Conservation (phyloP, 164 flowering plant genomes). For the Piper longum region DNA sequence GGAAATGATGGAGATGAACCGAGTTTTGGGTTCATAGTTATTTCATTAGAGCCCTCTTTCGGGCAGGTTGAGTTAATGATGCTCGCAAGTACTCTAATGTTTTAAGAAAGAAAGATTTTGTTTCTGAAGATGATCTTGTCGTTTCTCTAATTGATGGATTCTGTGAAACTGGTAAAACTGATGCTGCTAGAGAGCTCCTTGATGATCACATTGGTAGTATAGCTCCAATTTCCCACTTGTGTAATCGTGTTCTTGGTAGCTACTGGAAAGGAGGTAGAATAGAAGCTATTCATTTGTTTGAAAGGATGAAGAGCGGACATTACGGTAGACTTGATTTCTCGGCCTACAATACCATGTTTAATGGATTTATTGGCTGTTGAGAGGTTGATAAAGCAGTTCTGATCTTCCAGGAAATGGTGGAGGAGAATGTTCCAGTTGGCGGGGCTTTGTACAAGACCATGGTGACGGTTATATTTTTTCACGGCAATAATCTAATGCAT, state of each 20-base stretch:
- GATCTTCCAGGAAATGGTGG: constrained; percentile 22
- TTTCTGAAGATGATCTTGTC: constrained; percentile 14
- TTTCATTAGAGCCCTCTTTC: constrained; percentile 27
- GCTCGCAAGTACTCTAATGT: constrained; percentile 23
- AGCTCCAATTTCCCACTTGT: constrained; percentile 6
- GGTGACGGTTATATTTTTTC: constrained; percentile 5
- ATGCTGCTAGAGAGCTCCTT: constrained; percentile 21
- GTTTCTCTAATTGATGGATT: constrained; percentile 14
- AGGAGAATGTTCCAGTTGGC: constrained; percentile 10
- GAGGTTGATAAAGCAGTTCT: constrained; percentile 13
- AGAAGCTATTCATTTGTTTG: constrained; percentile 22
- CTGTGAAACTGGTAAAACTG: constrained; percentile 17
- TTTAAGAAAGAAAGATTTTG: constrained; percentile 22
- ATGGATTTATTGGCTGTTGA: constrained; percentile 16
- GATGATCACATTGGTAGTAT: constrained; percentile 9
- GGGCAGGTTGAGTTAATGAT: constrained; percentile 23
- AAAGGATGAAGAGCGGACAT: constrained; percentile 14
- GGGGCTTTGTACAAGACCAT: constrained; percentile 13
- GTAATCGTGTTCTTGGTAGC: constrained; percentile 19
- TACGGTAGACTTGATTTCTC: constrained; percentile 9
- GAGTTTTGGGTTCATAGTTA: constrained; percentile 24
- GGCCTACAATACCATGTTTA: constrained; percentile 17
- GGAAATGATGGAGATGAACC: constrained; percentile 24
- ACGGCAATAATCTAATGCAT: too few species aligned
- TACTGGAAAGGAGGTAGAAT: constrained; percentile 18